Base-by-base conservation (phyloP, 1,139 yeast genomes). In the Dujonia santamariae region DNA sequence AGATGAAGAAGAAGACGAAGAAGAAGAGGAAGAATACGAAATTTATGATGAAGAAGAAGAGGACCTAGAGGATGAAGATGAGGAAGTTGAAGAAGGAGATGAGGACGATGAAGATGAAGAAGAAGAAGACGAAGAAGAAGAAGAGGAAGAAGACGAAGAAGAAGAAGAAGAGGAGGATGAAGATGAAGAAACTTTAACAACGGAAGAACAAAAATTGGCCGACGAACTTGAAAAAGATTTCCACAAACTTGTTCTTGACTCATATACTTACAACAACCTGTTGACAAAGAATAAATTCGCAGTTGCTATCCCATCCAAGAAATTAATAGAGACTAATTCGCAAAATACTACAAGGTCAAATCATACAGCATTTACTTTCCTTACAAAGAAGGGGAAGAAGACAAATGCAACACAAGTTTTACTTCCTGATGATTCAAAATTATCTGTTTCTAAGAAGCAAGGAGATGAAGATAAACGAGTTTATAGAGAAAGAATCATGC, bases 201-300 rank as follows among this genome's bases (percentile, higher is more conserved):
- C 8, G 7, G 67, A 65, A 34, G 78, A 72, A 27, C 60, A 54
- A 28, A 68, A 63, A 42, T 64, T 74, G 31, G 75, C 71, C 15
- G 72, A 67, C 7, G 75, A 70, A 18, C 49, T 81, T 36, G 85
- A 79, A 31, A 66, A 59, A 37, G 81, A 79, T 45, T 72, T 74
- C 42, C 72, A 71, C 35, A 60, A 56, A 37, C 56, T 80, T 47
- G 59, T 78, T 35, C 49, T 59, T 21, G 80, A 75, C 27, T 69
- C 84, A 2, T 56, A 73, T 44, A 70, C 63, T 25, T 46, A 60
- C 3, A 56, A 62, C 22, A 63, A 53, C 34, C 30, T 6, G 30
- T 19, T 7, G 14, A 28, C 11, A 18, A 44, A 42, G 11, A 38
- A 37, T 7, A 51, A 48, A 32, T 42, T 56, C 28, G 45, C 46